Evolutionary conservation across 2,329 filamentous ascomycete genomes (phyloP).

Genomic region (Monilinia laxa): DNA sequence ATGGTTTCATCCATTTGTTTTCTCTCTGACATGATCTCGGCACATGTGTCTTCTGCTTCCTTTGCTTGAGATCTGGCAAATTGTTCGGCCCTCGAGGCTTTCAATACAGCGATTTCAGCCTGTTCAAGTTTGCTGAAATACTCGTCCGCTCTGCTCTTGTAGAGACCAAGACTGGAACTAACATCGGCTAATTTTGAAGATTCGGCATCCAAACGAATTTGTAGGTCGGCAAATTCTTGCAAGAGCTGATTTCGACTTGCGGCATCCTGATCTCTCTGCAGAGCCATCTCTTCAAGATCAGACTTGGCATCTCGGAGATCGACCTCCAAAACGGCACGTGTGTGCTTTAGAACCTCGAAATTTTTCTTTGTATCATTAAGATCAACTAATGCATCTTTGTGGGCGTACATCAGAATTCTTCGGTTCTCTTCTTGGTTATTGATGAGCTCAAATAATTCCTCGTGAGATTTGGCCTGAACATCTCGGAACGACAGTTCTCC

Average conservation of each 20-base stretch:
- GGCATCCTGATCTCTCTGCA: constrained; percentile 80
- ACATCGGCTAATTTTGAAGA: constrained; percentile 82
- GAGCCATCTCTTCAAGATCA: constrained; percentile 77
- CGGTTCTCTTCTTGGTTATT: constrained; percentile 91
- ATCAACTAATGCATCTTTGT: constrained; percentile 83
- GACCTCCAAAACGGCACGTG: constrained; percentile 75
- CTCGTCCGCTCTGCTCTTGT: constrained; percentile 90
- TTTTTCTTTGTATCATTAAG: constrained; percentile 82
- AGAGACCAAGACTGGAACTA: constrained; percentile 77
- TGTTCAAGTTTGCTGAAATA: constrained; percentile 98
- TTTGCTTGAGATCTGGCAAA: constrained; percentile 87
- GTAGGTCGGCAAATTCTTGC: constrained; percentile 88
- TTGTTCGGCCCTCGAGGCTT: constrained; percentile 86
- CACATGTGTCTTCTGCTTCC: constrained; percentile 89
- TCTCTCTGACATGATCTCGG: constrained; percentile 85
- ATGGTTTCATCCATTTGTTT: constrained; percentile 85
- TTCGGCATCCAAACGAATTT: constrained; percentile 89
- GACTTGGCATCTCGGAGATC: constrained; percentile 81
- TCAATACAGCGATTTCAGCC: constrained; percentile 91
- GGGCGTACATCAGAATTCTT: constrained; percentile 74
- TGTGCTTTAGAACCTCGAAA: constrained; percentile 82
- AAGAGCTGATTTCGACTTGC: constrained; percentile 85
- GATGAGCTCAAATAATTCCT: constrained; percentile 88
- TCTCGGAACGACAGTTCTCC: constrained; percentile 88
- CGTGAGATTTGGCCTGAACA: constrained; percentile 88